Evolutionary conservation across 1,139 yeast species (phyloP), one percentile per base, ranked within the genome.

Genomic region (Nakaseomyces delphensis): DNA sequence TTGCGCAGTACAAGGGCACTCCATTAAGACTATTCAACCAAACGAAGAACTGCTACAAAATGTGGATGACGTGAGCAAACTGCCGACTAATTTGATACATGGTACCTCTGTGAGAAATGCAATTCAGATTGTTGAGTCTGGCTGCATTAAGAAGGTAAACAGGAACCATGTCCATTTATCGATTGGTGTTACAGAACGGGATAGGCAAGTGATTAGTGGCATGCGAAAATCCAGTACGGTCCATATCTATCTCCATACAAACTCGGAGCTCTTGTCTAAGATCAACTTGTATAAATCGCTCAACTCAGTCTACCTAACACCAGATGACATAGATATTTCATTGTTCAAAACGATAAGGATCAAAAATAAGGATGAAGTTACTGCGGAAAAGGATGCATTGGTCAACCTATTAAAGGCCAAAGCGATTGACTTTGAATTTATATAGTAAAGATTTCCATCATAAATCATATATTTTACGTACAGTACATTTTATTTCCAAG

Each of bases 1-100:
- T 11, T 77, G 96, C 57, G 98, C 98, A 1, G 81, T 80, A 44
- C 98, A 91, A 61, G 98, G 98, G 7, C 98, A 91, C 60, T 79
- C 95, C 0, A 65, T 91, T 11, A 52, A 62, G 21, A 57, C 64
- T 1, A 71, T 82, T 0, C 44, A 48, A 3, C 63, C 63, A 6
- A 70, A 71, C 13, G 73, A 73, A 30, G 70, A 74, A 19, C 69
- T 67, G 10, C 59, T 76, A 45, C 47, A 48, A 16, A 54, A 45
- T 13, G 57, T 68, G 9, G 44, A 57, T 6, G 42, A 43, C 2
- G 27, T 45, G 0, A 59, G 55, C 0, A 62, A 67, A 7, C 64
- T 71, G 40, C 81, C 75, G 0, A 43, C 46, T 0, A 54, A 58
- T 3, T 70, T 85, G 3, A 76, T 84, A 29, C 98, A 93, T 59